Conservation (phyloP, 2,329 filamentous ascomycete genomes). For the Penicillium palitans region DNA sequence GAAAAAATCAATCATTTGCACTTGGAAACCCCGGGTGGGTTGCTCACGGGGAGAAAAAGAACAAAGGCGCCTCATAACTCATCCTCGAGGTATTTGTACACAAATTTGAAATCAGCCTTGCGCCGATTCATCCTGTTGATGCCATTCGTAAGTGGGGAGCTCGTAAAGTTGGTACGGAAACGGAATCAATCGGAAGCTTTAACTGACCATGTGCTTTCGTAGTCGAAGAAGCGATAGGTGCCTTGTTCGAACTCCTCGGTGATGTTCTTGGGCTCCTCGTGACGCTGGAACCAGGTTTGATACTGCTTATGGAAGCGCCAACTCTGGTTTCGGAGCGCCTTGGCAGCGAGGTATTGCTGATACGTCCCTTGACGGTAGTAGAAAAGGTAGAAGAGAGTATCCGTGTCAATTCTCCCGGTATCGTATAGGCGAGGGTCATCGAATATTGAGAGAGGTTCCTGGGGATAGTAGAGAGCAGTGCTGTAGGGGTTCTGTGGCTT, state of each 20-base stretch:
- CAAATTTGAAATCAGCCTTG: conserved; percentile 97
- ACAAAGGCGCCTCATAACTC: conserved; percentile 60
- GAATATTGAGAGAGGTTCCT: conserved; percentile 87
- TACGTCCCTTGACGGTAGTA: conserved; percentile 98
- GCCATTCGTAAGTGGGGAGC: conserved; percentile 15
- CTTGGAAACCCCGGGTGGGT: conserved; percentile 9
- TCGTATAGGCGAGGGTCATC: conserved; percentile 85
- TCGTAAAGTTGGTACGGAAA: conserved; percentile 2
- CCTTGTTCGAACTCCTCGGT: conserved; percentile 99
- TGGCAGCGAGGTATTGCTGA: conserved; percentile 92
- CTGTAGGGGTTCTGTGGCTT: conserved; percentile 78
- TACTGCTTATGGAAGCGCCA: conserved; percentile 99
- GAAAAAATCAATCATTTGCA: conserved; percentile 4
- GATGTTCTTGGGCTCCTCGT: conserved; percentile 97
- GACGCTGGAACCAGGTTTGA: conserved; percentile 98
- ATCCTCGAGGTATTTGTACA: conserved; percentile 96
- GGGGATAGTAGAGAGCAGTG: conserved; percentile 81
- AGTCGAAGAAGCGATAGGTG: conserved; percentile 98
- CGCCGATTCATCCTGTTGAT: conserved; percentile 87
- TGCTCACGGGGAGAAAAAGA: conserved; percentile 11
- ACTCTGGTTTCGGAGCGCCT: conserved; percentile 96
- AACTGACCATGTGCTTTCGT: conserved; percentile 94
- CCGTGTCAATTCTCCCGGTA: conserved; percentile 76
- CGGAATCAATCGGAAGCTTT: conserved; percentile 5
- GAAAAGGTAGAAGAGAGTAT: conserved; percentile 97